Evolutionary conservation across 371 early-diverging fungal genomes (phyloP).

Genomic region (Mucor indicus): DNA sequence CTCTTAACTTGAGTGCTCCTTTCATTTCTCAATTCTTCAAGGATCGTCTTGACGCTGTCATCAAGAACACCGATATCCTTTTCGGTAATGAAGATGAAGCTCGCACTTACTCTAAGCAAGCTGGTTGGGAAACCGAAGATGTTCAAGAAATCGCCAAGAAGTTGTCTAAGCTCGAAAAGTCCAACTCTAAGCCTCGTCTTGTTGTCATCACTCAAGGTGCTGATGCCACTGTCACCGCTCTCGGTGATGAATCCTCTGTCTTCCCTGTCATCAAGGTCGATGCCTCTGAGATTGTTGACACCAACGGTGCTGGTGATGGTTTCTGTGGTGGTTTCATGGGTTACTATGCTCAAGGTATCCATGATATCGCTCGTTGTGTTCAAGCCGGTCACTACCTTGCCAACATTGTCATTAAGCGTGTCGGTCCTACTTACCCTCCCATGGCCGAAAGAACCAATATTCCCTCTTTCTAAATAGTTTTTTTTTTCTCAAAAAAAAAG

Average conservation of each 20-base stretch:
- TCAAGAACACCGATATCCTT: slow-evolving; percentile 85
- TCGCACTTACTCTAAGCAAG: slow-evolving; percentile 72
- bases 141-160: slow-evolving; percentile 78
- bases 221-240: slow-evolving; percentile 73
- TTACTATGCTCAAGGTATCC: slow-evolving; percentile 75
- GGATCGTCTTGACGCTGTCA: slow-evolving; percentile 68
- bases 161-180: slow-evolving; percentile 81
- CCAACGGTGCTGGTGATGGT: slow-evolving; percentile 97
- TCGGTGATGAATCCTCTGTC: slow-evolving; percentile 52
- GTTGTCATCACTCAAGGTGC: slow-evolving; percentile 94
- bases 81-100: slow-evolving; percentile 98
- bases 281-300: slow-evolving; percentile 81
- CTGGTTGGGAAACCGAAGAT: slow-evolving; percentile 66
- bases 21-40: slow-evolving; percentile 94
- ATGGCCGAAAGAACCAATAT: slow-evolving; percentile 37
- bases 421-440: slow-evolving; percentile 83
- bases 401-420: slow-evolving; percentile 82
- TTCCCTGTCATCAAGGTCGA: slow-evolving; percentile 75
- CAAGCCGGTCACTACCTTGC: slow-evolving; percentile 92
- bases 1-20: slow-evolving; percentile 94
- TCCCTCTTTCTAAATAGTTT: slow-evolving; percentile 39
- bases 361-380: slow-evolving; percentile 58
- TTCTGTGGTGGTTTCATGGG: slow-evolving; percentile 94
- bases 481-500: neutral
- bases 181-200: slow-evolving; percentile 72